Base-by-base conservation (phyloP, 345 rosid genomes). In the Eucalyptus curtisii region DNA sequence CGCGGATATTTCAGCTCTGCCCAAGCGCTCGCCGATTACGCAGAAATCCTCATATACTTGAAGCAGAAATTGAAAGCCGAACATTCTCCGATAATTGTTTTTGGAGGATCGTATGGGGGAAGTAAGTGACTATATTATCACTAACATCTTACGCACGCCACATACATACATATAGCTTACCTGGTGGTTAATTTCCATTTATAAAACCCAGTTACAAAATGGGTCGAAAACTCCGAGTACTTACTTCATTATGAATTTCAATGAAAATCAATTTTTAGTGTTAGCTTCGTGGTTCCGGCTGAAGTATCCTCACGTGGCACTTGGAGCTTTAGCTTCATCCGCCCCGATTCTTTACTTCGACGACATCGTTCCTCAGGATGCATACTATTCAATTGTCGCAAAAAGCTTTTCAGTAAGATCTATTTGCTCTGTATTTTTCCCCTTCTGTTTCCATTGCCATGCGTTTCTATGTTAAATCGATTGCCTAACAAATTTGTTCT, bases 51-150 rank as follows among this genome's bases (percentile, higher is more conserved):
- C 19, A 27, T 88, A 4, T 44, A 91, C 76, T 16, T 91, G 1
- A 91, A 93, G 92, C 52, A 92, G 86, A 79, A 79, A n/a, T 88
- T 85, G n/a, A 13, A 45, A 4, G 90, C 93, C 2, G 17, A 88
- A 27, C 81, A 86, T 12, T 93, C 93, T 37, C 94, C 94, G 2
- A 64, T 91, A 22, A 92, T 93, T 10, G 94, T 92, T 49, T 27
- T 90, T 30, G 93, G 93, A 85, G 94, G 91, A 89, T 93, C 93
- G 7, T 93, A 93, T 13, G 94, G 94, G 17, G 93, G 94, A 89
- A 92, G 94, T 93, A 89, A 88, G 92, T 53, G 30, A 76, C 27
- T 37, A 37, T 19, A 37, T 37, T 11, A 27, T 76, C 47, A 5
- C 15, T 5, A 76, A 37, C 47, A 19, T 37, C 82, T 37, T 31